Conservation (phyloP, 495 filamentous ascomycete species). For the Neurospora sp. region DNA sequence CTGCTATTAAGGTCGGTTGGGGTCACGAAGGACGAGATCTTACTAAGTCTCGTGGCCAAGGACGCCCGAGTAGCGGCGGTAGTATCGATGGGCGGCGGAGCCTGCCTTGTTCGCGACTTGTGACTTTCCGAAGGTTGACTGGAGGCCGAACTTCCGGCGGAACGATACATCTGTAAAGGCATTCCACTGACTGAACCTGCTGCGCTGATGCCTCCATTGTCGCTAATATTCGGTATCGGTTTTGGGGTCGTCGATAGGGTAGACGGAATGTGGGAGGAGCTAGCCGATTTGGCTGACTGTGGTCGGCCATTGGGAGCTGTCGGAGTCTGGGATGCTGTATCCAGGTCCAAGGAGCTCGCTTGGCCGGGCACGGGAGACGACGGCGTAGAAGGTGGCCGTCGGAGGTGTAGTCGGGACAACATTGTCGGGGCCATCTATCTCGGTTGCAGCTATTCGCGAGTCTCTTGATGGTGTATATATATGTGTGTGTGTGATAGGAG, state of each 20-base stretch:
- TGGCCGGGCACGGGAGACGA: slow-evolving; percentile 39
- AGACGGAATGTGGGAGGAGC: slow-evolving; percentile 26
- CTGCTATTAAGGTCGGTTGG: slow-evolving; percentile 24
- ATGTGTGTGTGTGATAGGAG: not conserved
- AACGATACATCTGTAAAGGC: slow-evolving; percentile 27
- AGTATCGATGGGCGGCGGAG: slow-evolving; percentile 23
- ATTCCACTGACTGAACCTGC: slow-evolving; percentile 32
- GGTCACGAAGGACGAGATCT: slow-evolving; percentile 28
- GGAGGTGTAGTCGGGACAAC: slow-evolving; percentile 46
- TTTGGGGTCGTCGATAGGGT: slow-evolving; percentile 9
- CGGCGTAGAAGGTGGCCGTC: slow-evolving; percentile 42
- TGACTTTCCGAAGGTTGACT: slow-evolving; percentile 13
- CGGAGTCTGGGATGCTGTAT: slow-evolving; percentile 26
- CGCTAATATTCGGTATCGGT: slow-evolving; percentile 19
- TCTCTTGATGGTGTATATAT: not conserved
- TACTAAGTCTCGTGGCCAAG: slow-evolving; percentile 16
- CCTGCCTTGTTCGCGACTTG: slow-evolving; percentile 13
- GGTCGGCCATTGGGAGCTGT: slow-evolving; percentile 29
- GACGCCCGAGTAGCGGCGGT: slow-evolving; percentile 12
- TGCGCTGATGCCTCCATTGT: slow-evolving; percentile 9
- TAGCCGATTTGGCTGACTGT: slow-evolving; percentile 28
- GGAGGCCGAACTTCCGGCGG: slow-evolving; percentile 6
- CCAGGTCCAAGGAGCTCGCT: slow-evolving; percentile 24
- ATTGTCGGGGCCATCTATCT: slow-evolving; percentile 17
- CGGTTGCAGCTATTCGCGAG: not conserved